These are phyloP conservation scores for Arabidopsis suecica DNA, from an alignment of 345 rosid species.

Conservation along the genomic window DNA sequence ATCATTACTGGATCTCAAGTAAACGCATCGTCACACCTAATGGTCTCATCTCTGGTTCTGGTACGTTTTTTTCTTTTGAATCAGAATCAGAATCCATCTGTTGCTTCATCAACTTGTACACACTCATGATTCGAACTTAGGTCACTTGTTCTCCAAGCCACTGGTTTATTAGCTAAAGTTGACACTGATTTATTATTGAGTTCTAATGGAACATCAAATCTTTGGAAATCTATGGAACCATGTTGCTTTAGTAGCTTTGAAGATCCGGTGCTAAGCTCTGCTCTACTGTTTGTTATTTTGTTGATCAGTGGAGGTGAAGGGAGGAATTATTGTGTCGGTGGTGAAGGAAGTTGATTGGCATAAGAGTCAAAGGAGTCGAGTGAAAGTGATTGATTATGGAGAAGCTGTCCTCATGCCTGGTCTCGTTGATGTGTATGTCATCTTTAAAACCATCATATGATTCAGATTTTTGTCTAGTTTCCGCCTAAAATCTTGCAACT, in stretches of 20 bases:
- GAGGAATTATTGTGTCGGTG: constrained; percentile 60
- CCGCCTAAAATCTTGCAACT: neutral
- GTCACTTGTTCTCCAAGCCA: neutral
- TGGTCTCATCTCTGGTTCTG: constrained; percentile 81
- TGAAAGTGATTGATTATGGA: constrained; percentile 66
- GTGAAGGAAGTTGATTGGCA: constrained; percentile 70
- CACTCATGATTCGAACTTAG: constrained; percentile 8
- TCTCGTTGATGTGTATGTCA: constrained; percentile 80
- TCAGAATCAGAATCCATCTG: neutral
- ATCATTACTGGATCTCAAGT: constrained; percentile 78
- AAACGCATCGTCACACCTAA: constrained; percentile 72
- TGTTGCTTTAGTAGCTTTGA: neutral
- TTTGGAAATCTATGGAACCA: neutral
- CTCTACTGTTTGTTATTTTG: neutral
- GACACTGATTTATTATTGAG: too few species aligned
- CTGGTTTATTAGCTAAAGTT: too few species aligned
- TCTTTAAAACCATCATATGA: neutral
- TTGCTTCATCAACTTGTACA: neutral
- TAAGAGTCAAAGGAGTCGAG: constrained; percentile 49
- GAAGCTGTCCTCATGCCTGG: constrained; percentile 98
- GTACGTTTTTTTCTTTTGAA: constrained; percentile 43
- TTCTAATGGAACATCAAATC: neutral
- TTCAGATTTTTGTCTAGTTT: too few species aligned
- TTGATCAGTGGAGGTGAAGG: constrained; percentile 73
- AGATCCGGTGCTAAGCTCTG: neutral